Evolutionary conservation across 768 basidiomycete genomes (phyloP).

Genomic region (Cantharellus cinnabarinus): DNA sequence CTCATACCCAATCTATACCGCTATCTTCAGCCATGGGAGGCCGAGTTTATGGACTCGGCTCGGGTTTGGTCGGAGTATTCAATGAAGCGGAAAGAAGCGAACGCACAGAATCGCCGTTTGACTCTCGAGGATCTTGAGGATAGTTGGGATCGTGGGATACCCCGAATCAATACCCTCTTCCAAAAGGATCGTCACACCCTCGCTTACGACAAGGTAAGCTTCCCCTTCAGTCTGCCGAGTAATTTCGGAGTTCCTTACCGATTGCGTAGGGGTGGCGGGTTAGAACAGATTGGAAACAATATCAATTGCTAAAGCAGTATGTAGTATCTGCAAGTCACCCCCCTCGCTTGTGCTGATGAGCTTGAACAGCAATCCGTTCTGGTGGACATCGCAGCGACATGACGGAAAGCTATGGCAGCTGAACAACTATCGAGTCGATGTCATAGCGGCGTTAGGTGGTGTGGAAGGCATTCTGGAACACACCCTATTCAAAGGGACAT

Average conservation of each 20-base stretch:
- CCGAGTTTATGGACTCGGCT: conserved; percentile 92
- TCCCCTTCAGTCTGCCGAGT: not conserved
- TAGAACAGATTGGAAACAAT: conserved; percentile 94
- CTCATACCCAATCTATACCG: conserved; percentile 95
- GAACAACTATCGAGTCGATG: conserved; percentile 96
- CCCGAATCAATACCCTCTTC: conserved; percentile 96
- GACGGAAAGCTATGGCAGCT: conserved; percentile 94
- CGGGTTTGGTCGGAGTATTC: conserved; percentile 99
- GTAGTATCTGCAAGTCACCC: conserved; percentile 12
- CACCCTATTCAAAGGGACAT: conserved; percentile 92
- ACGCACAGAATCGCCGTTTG: conserved; percentile 88
- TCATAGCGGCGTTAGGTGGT: conserved; percentile 93
- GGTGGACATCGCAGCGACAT: conserved; percentile 97
- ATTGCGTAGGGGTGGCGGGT: conserved; percentile 29
- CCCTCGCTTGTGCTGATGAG: not conserved
- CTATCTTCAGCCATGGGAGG: conserved; percentile 93
- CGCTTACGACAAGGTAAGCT: conserved; percentile 95
- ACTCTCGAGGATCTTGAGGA: conserved; percentile 97
- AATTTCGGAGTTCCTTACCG: not conserved
- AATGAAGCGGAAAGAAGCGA: conserved; percentile 99
- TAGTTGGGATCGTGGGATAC: conserved; percentile 96
- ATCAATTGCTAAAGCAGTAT: conserved; percentile 78
- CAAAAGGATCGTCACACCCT: conserved; percentile 95
- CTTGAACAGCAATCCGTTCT: conserved; percentile 70
- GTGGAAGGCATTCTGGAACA: conserved; percentile 94